These are phyloP conservation scores for Triticum aestivum DNA, from an alignment of 176 grass and related monocot genomes.

Conservation along the genomic window IWGSC_CS_RefSeq_v2.1 NC_057801.1:661692164-661692663, in stretches of 20 bases:
- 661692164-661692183: conserved; percentile 13
- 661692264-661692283: neutral
- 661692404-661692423: neutral
- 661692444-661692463: conserved; percentile 29
- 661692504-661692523: neutral
- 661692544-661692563: too few species aligned
- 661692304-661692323: neutral
- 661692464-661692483: neutral
- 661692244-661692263: neutral
- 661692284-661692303: neutral
- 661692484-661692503: neutral
- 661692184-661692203: conserved; percentile 8
- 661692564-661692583: too few species aligned
- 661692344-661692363: neutral
- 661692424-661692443: conserved; percentile 6
- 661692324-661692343: neutral
- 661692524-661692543: too few species aligned
- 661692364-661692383: too few species aligned
- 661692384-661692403: too few species aligned
- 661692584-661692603: too few species aligned
- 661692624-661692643: too few species aligned
- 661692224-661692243: conserved; percentile 6
- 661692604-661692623: too few species aligned
- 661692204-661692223: neutral
- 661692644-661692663: too few species aligned